Evolutionary conservation across 257 asterid genomes (phyloP), one percentile per base, ranked within the genome.

Genomic region (Linaria vulgaris): DNA sequence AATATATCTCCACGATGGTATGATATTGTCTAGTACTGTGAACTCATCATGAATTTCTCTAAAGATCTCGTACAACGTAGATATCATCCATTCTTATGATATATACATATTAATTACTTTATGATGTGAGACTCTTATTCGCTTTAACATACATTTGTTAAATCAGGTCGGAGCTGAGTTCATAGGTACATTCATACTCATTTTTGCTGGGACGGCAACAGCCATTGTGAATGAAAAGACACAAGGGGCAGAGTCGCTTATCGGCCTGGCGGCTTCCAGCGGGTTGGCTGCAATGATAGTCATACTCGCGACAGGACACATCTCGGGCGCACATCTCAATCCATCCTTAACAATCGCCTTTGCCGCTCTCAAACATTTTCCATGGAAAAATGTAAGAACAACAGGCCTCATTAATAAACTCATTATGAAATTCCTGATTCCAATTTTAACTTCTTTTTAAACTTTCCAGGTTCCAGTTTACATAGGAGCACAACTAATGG

Each of bases 321-420:
- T 91, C 76, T 91, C 98, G 10, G 98, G 98, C 14, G 98, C 98
- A 0, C 96, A 91, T 65, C 85, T 91, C 64, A 91, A 91, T 73
- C 98, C 98, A 1, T 73, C 95, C 0, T 44, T 91, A 53, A 91
- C 98, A n/a, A 74, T 91, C 54, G 95, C 95, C 49, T 91, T 91
- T 66, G 98, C 96, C 19, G 88, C 91, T 43, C 86, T 91, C 63
- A 77, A 78, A 23, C 95, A 86, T 76, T 91, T 91, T 57, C 98
- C 96, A 0, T 86, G 96, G 95, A 89, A 83, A 56, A 80, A 89
- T 70, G 95, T 89, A 74, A 31, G 1, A 19, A 12, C 9, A 1
- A 27, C 6, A 27, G 34, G 6, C 34, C 3, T 27, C 34, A 27
- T 27, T 27, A 27, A 6, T 27, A 3, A 27, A 27, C 6, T 27